Conservation (phyloP, 2,329 filamentous ascomycete species). For the Verticillium zaregamsianum region DNA sequence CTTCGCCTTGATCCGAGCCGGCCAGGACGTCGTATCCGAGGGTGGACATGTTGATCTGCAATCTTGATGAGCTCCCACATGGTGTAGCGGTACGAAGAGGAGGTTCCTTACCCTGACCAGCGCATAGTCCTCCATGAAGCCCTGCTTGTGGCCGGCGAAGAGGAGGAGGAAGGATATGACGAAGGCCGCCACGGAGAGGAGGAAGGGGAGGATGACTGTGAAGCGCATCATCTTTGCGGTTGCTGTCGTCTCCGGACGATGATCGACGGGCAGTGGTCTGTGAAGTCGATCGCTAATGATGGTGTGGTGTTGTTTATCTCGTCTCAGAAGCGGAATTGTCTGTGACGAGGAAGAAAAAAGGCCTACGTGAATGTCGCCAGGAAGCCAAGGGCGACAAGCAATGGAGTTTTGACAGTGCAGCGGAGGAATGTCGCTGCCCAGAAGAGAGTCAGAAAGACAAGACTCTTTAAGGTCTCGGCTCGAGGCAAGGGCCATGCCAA, state of each 20-base stretch:
- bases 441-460: background rate
- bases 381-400: background rate
- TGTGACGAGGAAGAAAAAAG: background rate
- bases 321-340: background rate
- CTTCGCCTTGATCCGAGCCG: slow-evolving; percentile 12
- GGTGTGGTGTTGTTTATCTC: background rate
- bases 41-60: slow-evolving; percentile 33
- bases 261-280: background rate
- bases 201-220: slow-evolving; percentile 29
- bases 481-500: background rate
- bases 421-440: background rate
- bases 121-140: slow-evolving; percentile 39
- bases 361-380: background rate
- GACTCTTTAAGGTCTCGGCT: background rate
- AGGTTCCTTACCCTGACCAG: slow-evolving; percentile 29
- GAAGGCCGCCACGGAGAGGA: slow-evolving; percentile 31
- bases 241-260: no score
- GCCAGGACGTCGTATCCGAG: slow-evolving; percentile 28
- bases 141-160: slow-evolving; percentile 33
- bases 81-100: background rate
- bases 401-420: background rate
- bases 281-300: background rate
- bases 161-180: slow-evolving; percentile 34
- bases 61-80: background rate
- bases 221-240: slow-evolving; percentile 17